Evolutionary conservation across 371 early-diverging fungal genomes (phyloP).

Genomic region (Zychaea mexicana): DNA sequence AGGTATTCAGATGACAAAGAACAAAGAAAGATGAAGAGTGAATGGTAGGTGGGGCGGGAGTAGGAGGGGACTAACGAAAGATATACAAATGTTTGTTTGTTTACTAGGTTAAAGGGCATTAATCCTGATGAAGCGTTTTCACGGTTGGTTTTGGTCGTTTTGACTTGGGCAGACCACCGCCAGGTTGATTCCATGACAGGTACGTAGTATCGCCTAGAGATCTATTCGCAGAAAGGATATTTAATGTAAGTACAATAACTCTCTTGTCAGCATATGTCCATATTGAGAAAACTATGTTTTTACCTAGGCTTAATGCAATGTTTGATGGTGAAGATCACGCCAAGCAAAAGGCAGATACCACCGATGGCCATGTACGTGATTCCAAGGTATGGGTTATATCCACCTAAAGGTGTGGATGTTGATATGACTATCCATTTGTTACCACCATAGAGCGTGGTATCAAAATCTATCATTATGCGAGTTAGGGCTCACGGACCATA

Average conservation of each 20-base stretch:
- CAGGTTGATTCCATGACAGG: conserved; percentile 93
- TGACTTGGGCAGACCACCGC: conserved; percentile 31
- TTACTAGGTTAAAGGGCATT: neutral
- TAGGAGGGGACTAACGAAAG: too few relatives aligned
- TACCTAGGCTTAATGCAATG: conserved; percentile 91
- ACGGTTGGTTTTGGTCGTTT: conserved; percentile 14
- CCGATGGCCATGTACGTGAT: conserved; percentile 92
- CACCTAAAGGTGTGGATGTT: conserved; percentile 91
- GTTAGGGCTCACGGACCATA: neutral
- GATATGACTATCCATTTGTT: conserved; percentile 92
- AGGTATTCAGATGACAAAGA: too few relatives aligned
- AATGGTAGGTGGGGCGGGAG: too few relatives aligned
- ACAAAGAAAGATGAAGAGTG: neutral
- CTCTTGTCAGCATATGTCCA: neutral
- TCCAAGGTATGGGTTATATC: conserved; percentile 94
- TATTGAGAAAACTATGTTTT: neutral
- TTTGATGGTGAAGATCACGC: conserved; percentile 81
- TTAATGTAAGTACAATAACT: neutral
- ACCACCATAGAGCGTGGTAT: conserved; percentile 81
- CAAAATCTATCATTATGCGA: conserved; percentile 64
- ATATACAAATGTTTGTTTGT: neutral
- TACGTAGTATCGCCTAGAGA: conserved; percentile 92
- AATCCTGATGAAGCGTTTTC: conserved; percentile 29
- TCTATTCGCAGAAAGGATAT: conserved; percentile 38
- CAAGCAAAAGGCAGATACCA: conserved; percentile 80